These are phyloP conservation scores for Thalia dealbata DNA, from an alignment of 176 grass and related monocot genomes.

Conservation along the genomic window DNA sequence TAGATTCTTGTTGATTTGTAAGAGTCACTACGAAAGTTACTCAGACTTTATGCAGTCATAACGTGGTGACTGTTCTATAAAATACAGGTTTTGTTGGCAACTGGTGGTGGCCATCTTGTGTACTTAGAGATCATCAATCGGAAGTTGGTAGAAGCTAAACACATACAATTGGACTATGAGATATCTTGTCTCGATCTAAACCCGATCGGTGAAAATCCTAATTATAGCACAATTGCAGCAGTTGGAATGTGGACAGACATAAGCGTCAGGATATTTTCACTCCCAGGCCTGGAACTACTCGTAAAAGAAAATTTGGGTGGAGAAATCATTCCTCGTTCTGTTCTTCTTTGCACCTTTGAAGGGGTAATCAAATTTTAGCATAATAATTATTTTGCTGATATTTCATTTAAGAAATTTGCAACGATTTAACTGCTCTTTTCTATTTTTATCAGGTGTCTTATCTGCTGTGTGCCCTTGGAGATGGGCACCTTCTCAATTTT, in stretches of 20 bases:
- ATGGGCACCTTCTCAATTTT: slow-evolving; percentile 91
- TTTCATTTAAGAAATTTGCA: background rate
- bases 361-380: slow-evolving; percentile 47
- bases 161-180: slow-evolving; percentile 78
- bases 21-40: background rate
- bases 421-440: slow-evolving; percentile 16
- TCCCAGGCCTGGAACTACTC: slow-evolving; percentile 68
- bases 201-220: slow-evolving; percentile 48
- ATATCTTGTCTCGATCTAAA: slow-evolving; percentile 93
- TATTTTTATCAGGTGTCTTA: slow-evolving; percentile 56
- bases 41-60: background rate
- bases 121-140: slow-evolving; percentile 76
- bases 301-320: slow-evolving; percentile 85
- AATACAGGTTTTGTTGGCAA: slow-evolving; percentile 80
- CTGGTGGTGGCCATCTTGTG: slow-evolving; percentile 93
- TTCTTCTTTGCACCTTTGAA: slow-evolving; percentile 87
- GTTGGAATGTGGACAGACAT: slow-evolving; percentile 99
- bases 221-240: slow-evolving; percentile 72
- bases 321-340: slow-evolving; percentile 95
- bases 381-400: slow-evolving; percentile 11
- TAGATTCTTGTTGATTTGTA: background rate
- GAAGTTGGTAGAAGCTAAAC: slow-evolving; percentile 82
- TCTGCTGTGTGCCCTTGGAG: slow-evolving; percentile 91
- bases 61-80: background rate
- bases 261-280: slow-evolving; percentile 92